phyloP scores from a whole-genome alignment of 2,329 filamentous ascomycete species.

The Ilyonectria sp. region DNA sequence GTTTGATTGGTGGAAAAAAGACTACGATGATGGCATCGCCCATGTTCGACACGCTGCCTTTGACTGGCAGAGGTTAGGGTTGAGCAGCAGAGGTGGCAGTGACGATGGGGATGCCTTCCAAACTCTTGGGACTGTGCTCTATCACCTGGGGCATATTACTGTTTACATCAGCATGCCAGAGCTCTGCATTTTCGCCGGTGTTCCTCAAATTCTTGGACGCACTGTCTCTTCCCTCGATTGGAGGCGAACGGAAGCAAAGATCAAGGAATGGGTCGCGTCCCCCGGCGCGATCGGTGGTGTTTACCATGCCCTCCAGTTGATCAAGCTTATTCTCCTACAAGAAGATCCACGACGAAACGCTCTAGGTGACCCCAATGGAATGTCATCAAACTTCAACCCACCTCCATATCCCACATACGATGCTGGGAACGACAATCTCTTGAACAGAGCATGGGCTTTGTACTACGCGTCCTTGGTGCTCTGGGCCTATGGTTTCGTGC shows the following conservation, averaged over 20 bases:
- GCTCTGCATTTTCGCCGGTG: constrained; percentile 48
- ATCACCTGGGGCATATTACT: constrained; percentile 48
- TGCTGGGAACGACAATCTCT: constrained; percentile 44
- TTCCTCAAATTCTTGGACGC: constrained; percentile 46
- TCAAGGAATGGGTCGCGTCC: constrained; percentile 49
- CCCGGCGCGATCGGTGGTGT: constrained; percentile 48
- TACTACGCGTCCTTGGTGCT: constrained; percentile 48
- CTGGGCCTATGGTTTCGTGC: constrained; percentile 48
- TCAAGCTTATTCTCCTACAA: constrained; percentile 45
- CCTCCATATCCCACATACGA: constrained; percentile 45
- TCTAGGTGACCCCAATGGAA: constrained; percentile 30
- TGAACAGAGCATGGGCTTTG: constrained; percentile 46
- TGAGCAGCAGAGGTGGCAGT: constrained; percentile 46
- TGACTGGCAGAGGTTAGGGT: constrained; percentile 47
- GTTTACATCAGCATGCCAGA: constrained; percentile 50
- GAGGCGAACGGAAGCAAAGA: constrained; percentile 48
- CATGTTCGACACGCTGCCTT: constrained; percentile 48
- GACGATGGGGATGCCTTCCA: constrained; percentile 49
- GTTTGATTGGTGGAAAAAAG: constrained; percentile 50
- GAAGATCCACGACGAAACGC: constrained; percentile 37
- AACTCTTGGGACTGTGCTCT: constrained; percentile 47
- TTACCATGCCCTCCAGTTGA: constrained; percentile 47
- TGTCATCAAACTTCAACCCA: constrained; percentile 35
- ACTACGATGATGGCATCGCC: constrained; percentile 48
- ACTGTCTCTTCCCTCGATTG: constrained; percentile 48